phyloP scores from a whole-genome alignment of 495 filamentous ascomycete species.

The Aspergillus cavernicola region DNA sequence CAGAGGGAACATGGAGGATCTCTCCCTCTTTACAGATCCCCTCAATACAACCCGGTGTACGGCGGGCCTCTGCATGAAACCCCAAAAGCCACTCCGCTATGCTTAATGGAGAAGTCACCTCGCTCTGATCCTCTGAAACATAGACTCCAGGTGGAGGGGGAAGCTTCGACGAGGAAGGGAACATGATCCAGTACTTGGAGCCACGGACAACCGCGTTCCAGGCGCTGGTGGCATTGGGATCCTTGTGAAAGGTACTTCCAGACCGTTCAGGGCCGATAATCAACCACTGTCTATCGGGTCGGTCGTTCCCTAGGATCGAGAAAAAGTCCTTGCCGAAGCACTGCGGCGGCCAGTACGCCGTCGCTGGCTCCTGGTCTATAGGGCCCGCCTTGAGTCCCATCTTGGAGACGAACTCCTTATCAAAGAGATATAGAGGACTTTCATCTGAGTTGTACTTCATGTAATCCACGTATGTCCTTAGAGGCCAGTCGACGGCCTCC shows the following conservation, averaged over 20 bases:
- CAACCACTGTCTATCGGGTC: slow-evolving; percentile 89
- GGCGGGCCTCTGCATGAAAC: slow-evolving; percentile 85
- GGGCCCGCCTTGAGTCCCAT: slow-evolving; percentile 66
- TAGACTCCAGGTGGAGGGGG: slow-evolving; percentile 82
- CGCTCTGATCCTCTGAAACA: slow-evolving; percentile 86
- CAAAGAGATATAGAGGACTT: slow-evolving; percentile 90
- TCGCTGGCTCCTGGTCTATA: slow-evolving; percentile 35
- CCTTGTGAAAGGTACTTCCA: slow-evolving; percentile 95
- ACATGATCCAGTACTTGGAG: slow-evolving; percentile 98
- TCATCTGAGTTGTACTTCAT: slow-evolving; percentile 82
- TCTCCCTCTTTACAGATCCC: slow-evolving; percentile 86
- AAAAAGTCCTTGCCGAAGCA: slow-evolving; percentile 92
- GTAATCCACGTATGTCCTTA: slow-evolving; percentile 76
- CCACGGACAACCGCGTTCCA: slow-evolving; percentile 95
- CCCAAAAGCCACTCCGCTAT: slow-evolving; percentile 93
- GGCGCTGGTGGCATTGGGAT: slow-evolving; percentile 72
- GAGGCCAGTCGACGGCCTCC: slow-evolving; percentile 90
- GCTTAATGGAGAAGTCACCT: slow-evolving; percentile 90
- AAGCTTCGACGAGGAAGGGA: slow-evolving; percentile 61
- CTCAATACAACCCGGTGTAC: slow-evolving; percentile 74
- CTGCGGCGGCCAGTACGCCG: slow-evolving; percentile 75
- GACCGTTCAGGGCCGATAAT: slow-evolving; percentile 87
- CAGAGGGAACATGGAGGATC: slow-evolving; percentile 85
- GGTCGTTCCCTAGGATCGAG: slow-evolving; percentile 68
- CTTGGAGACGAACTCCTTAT: slow-evolving; percentile 81